Evolutionary conservation across 2,329 filamentous ascomycete genomes (phyloP).

Genomic region (Leptographium flavum): DNA sequence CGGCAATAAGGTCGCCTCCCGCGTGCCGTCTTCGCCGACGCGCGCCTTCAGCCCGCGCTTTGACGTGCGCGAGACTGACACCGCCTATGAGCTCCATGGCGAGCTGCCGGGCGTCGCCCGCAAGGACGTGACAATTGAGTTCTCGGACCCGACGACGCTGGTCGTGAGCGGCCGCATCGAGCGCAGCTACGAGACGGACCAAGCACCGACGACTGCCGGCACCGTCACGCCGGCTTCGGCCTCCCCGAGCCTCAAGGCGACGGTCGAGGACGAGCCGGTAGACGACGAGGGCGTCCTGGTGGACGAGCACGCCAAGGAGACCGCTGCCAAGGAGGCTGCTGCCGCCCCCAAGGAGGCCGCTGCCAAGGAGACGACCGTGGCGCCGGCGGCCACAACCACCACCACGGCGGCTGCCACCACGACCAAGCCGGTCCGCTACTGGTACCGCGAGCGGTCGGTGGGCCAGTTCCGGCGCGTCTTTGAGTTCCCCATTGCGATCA

Average conservation of each 20-base stretch:
- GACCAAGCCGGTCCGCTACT: constrained; percentile 33
- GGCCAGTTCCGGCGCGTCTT: constrained; percentile 57
- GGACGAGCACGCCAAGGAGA: constrained; percentile 15
- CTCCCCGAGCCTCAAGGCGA: constrained; percentile 37
- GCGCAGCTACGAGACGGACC: constrained; percentile 32
- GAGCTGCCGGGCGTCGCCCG: constrained; percentile 65
- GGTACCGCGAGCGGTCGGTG: constrained; percentile 51
- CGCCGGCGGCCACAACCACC: neutral
- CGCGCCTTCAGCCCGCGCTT: constrained; percentile 58
- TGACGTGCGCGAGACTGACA: constrained; percentile 57
- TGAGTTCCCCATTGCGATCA: constrained; percentile 50
- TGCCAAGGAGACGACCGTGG: neutral
- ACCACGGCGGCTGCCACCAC: constrained; percentile 8
- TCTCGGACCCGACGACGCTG: constrained; percentile 61
- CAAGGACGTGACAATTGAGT: constrained; percentile 63
- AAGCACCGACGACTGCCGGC: constrained; percentile 12
- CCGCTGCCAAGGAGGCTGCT: constrained; percentile 8
- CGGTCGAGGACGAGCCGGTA: constrained; percentile 45
- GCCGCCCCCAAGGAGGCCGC: neutral
- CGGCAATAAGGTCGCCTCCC: constrained; percentile 13
- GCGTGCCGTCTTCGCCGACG: constrained; percentile 20
- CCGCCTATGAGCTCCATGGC: constrained; percentile 62
- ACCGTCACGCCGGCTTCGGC: constrained; percentile 11
- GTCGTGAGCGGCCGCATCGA: constrained; percentile 57
- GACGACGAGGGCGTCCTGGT: constrained; percentile 14